Evolutionary conservation across 1,139 yeast species (phyloP), one percentile per base, ranked within the genome.

Genomic region (Debaryomycetaceae sp.): DNA sequence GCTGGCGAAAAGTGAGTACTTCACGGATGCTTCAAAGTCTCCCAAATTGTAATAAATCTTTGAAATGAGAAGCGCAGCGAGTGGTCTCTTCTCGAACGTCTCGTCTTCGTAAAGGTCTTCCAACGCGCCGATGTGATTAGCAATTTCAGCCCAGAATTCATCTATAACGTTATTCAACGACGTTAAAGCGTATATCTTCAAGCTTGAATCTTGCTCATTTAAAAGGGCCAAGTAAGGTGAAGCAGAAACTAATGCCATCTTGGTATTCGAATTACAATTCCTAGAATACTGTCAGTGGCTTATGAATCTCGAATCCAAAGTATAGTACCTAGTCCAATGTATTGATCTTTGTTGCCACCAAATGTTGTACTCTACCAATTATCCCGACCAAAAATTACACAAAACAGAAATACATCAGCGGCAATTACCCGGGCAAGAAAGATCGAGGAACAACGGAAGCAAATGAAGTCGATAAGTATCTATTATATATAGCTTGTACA

Each of bases 71-170:
- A 93, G 75, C 4, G 99, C 99, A 3, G 98, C 99, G 59, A 93
- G 76, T 45, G 81, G 71, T 55, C 96, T 81, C 49, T 85, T 81
- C 41, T 84, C 81, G 63, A 91, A 93, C 13, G 77, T 66, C 47
- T 79, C 77, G 63, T 93, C 97, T 66, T 93, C 99, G 59, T 86
- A 90, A 44, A 93, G 74, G 52, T 89, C 96, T 70, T 93, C 99
- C 59, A 73, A 89, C 75, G 87, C 93, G 39, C 88, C 75, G 53
- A 93, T 81, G 60, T 80, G 84, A 66, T 93, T 95, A 49, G 99
- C 96, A 49, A 95, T 87, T 71, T 93, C 99, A 3, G 98, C 91
- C 99, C 99, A 93, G 53, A 89, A 76, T 65, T 88, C 91, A 69
- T 90, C 96, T 45, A 90, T 97, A 46, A 87, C 80, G 35, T 74